These are phyloP conservation scores for Hibiscus trionum DNA, from an alignment of 345 rosid species.

Conservation along the genomic window DNA sequence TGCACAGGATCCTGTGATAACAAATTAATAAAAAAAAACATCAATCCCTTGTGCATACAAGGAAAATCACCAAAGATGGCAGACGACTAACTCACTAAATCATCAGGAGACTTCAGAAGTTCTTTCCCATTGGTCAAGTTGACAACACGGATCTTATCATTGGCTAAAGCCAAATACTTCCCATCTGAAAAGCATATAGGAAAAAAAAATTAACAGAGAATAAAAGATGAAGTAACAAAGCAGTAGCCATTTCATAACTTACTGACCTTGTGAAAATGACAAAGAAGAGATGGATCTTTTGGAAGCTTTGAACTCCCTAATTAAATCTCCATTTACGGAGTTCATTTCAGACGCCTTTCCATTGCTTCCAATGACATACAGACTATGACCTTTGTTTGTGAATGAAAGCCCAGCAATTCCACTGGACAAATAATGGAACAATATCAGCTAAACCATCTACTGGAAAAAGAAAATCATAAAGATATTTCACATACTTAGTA, in stretches of 20 bases:
- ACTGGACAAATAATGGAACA: slow-evolving; percentile 18
- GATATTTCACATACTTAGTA: neutral
- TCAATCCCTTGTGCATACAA: slow-evolving; percentile 6
- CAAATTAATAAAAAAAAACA: neutral
- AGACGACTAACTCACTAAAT: slow-evolving; percentile 24
- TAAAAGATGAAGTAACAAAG: neutral
- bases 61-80: neutral
- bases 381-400: slow-evolving; percentile 24
- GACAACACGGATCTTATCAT: slow-evolving; percentile 18
- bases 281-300: slow-evolving; percentile 26
- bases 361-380: slow-evolving; percentile 27
- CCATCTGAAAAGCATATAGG: slow-evolving; percentile 21
- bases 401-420: slow-evolving; percentile 35
- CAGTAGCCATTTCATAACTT: neutral
- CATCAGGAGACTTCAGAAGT: slow-evolving; percentile 29
- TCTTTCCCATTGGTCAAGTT: slow-evolving; percentile 33
- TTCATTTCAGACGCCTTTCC: slow-evolving; percentile 30
- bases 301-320: slow-evolving; percentile 27
- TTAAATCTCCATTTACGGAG: slow-evolving; percentile 29
- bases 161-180: slow-evolving; percentile 25
- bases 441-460: neutral
- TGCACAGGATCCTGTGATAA: slow-evolving; percentile 29
- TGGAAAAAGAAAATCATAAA: neutral
- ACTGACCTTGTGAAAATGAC: slow-evolving; percentile 34
- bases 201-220: slow-evolving; percentile 6